Evolutionary conservation across 495 filamentous ascomycete genomes (phyloP), one percentile per base, ranked within the genome.

Genomic region (Endocarpon pusillum): DNA sequence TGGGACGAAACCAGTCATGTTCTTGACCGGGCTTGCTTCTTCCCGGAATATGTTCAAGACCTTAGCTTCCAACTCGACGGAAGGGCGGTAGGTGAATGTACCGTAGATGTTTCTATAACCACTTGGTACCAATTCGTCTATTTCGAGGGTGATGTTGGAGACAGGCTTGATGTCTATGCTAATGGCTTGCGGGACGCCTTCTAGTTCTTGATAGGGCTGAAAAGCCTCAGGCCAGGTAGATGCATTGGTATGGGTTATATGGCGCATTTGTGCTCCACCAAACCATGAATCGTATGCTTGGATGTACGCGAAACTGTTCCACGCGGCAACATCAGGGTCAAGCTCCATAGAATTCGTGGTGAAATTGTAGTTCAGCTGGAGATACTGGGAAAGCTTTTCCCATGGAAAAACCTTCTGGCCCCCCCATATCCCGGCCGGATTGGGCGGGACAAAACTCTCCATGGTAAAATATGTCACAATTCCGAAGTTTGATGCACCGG

Each of bases 401-500:
- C n/a, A n/a, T n/a, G n/a, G n/a, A n/a, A n/a, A n/a, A n/a, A n/a
- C n/a, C n/a, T n/a, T 12, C 8, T 25, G 12, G 4, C 23, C 23
- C 8, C 23, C 23, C 23, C 44, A 45, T 35, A 47, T 38, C 11
- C 20, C 2, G 18, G 38, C 38, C 19, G 38, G 34, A 1, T 33
- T n/a, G 32, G 36, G 24, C 9, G 38, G 36, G 3, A 34, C 3
- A 3, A 47, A 21, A n/a, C n/a, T n/a, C n/a, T n/a, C n/a, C n/a
- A n/a, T n/a, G 12, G 42, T 46, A 35, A 51, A 53, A 8, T 34
- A 36, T 7, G 50, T 53, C 1, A 55, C 50, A 34, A 55, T 47
- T 34, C 62, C 62, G 35, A 64, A 67, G 48, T 62, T 69, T 3
- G 29, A 10, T 45, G 58, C 64, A n/a, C 57, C 57, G 14, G 61